phyloP scores from a whole-genome alignment of 805 yeast species.

The Ascoidea asiatica region DNA sequence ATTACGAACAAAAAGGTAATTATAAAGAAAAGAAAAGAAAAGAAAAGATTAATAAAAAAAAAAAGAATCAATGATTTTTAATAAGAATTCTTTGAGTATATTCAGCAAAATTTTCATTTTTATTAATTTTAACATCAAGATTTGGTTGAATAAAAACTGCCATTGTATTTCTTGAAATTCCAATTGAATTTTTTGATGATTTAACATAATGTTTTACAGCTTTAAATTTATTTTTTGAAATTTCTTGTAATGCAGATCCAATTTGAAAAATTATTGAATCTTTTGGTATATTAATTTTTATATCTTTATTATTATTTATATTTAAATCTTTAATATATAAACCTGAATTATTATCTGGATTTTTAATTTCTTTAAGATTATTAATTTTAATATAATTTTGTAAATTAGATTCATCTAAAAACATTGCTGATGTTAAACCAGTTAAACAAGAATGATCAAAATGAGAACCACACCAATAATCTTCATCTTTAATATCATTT shows the following conservation, averaged over 20 bases:
- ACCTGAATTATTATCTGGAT: conserved; percentile 35
- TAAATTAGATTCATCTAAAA: conserved; percentile 24
- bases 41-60: no score
- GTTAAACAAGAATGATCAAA: conserved; percentile 48
- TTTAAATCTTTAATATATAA: conserved; percentile 35
- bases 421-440: conserved; percentile 42
- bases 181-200: conserved; percentile 21
- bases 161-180: conserved; percentile 36
- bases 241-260: conserved; percentile 40
- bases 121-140: conserved; percentile 32
- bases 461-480: conserved; percentile 52
- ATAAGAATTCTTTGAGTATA: conserved; percentile 29
- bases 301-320: conserved; percentile 24
- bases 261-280: conserved; percentile 50
- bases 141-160: conserved; percentile 55
- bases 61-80: conserved; percentile 26
- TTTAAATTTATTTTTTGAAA: conserved; percentile 32
- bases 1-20: no score
- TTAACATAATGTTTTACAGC: conserved; percentile 48
- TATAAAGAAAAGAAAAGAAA: no score
- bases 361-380: conserved; percentile 4
- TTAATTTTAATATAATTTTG: conserved; percentile 7
- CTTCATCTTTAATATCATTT: conserved; percentile 11
- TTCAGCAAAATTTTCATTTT: conserved; percentile 32
- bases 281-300: conserved; percentile 38